A percentile compares a stretch with the other conserved stretches of the same genome.
These are phyloP conservation scores for Lagenidium giganteum DNA, from an alignment of 352 stramenopile species.

Conservation along the genomic window DNA sequence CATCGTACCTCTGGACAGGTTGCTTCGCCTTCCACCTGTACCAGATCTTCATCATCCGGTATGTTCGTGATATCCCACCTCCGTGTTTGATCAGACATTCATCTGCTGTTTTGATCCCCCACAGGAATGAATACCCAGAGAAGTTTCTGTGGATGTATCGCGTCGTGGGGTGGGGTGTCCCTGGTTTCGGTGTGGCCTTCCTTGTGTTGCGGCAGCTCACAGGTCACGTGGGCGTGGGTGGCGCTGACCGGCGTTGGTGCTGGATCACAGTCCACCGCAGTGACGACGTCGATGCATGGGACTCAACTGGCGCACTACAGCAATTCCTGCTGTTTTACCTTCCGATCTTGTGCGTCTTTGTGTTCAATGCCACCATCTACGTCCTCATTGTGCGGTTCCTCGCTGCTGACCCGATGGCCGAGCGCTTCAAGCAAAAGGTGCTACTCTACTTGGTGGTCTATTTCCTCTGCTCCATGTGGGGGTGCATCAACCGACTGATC, in stretches of 20 bases:
- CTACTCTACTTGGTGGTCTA: conserved; percentile 62
- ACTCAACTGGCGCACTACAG: conserved; percentile 38
- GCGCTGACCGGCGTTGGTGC: conserved; percentile 66
- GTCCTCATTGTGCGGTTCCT: conserved; percentile 57
- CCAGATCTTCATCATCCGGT: conserved; percentile 79
- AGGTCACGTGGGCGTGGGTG: conserved; percentile 57
- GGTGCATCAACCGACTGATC: conserved; percentile 55
- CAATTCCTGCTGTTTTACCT: conserved; percentile 68
- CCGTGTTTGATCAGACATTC: background rate
- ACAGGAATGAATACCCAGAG: conserved; percentile 71
- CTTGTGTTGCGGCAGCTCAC: conserved; percentile 68
- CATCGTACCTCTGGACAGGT: conserved; percentile 78
- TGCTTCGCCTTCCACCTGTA: conserved; percentile 87
- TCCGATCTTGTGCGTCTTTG: conserved; percentile 52
- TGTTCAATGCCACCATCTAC: conserved; percentile 66
- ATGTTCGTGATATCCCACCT: conserved; percentile 2
- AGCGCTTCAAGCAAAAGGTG: conserved; percentile 48
- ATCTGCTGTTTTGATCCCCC: too few species aligned
- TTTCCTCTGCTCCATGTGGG: conserved; percentile 75
- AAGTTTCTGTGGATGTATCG: conserved; percentile 57
- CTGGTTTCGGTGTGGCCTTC: conserved; percentile 41
- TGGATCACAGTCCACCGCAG: conserved; percentile 59
- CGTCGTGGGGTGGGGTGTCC: conserved; percentile 57
- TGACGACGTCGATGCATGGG: conserved; percentile 31
- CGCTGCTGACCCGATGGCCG: conserved; percentile 56